Evolutionary conservation across 2,329 filamentous ascomycete genomes (phyloP), one percentile per base, ranked within the genome.

Genomic region (Dothideomycetidae sp.): DNA sequence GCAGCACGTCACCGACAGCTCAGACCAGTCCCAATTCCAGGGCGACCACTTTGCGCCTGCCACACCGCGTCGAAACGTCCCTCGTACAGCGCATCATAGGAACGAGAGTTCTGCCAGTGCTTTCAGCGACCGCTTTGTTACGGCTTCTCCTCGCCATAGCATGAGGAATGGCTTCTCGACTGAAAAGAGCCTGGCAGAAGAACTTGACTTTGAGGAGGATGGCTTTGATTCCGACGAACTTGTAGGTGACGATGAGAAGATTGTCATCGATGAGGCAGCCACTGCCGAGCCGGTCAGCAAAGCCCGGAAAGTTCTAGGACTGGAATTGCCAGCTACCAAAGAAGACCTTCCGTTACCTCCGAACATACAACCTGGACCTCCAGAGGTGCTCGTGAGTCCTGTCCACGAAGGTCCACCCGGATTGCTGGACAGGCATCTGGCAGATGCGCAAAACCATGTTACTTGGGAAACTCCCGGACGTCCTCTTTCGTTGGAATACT

Each of bases 151-250:
- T 3, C 35, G 28, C 12, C 3, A 29, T 32, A 21, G 31, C 18
- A 15, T 19, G 9, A 38, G 19, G 3, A 14, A 29, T 10, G 36
- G 19, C 12, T 21, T 23, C 3, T 19, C 31, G 10, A 65, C 74
- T 48, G 81, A 79, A 1, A 59, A 84, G 42, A 93, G 80, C 44
- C 67, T 98, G 29, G 90, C 90, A 1, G 86, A 96, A 49, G 90
- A 98, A 60, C 69, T 98, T 38, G 78, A 82, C 44, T 81, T 93
- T 44, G 82, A 86, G 40, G 80, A 81, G 43, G 81, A 88, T 39
- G 82, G 86, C 36, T 63, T 63, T 26, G 71, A 74, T 38, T 64
- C 48, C 4, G 53, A 54, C 15, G 61, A 63, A 3, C 45, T 59
- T 31, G 61, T 81, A 44, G 78, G 80, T 23, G 77, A 86, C 44